Base-by-base conservation (phyloP, 805 yeast species). In the Barnettozyma vustinii region DNA sequence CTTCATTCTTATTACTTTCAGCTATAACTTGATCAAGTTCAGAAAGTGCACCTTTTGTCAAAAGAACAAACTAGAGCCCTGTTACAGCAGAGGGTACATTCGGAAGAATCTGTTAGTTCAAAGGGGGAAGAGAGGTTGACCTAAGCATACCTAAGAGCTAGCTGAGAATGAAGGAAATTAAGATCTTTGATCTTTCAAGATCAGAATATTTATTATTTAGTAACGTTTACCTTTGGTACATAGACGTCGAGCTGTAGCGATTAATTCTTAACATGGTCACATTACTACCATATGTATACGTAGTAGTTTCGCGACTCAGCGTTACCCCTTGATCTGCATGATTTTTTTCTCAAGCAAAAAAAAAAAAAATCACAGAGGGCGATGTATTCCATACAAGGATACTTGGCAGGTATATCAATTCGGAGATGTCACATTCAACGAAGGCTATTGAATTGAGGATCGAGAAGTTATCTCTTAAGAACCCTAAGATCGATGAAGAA, bases 351-450 rank as follows among this genome's bases (percentile, higher is more conserved):
- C n/a, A n/a, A n/a, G n/a, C 25, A 23, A 23, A 23, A 23, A 23
- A 23, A 23, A 23, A 23, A 23, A 23, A 23, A 23, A 8, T 8
- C 8, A 8, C 8, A 5, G 25, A 23, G 25, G 25, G 5, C 7
- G 25, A 23, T 23, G 25, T 23, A 23, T 5, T 23, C 7, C 25
- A 23, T 8, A 8, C 25, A 23, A 23, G n/a, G n/a, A n/a, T n/a
- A n/a, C n/a, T n/a, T n/a, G n/a, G 21, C 32, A 5, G 20, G 15
- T 21, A 9, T 15, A 68, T 66, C 83, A 59, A 59, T 74, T 47
- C 69, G 77, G 21, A 6, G 16, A 7, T 30, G 25, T 20, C 37
- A n/a, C 25, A 39, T 8, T 12, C 33, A 30, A 30, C 16, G 16
- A 30, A 30, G 16, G 16, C 39, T 12, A 36, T 36, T 36, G 61